Base-by-base conservation (phyloP, 1,284 basidiomycete species). In the Gomphus bonarii region DNA sequence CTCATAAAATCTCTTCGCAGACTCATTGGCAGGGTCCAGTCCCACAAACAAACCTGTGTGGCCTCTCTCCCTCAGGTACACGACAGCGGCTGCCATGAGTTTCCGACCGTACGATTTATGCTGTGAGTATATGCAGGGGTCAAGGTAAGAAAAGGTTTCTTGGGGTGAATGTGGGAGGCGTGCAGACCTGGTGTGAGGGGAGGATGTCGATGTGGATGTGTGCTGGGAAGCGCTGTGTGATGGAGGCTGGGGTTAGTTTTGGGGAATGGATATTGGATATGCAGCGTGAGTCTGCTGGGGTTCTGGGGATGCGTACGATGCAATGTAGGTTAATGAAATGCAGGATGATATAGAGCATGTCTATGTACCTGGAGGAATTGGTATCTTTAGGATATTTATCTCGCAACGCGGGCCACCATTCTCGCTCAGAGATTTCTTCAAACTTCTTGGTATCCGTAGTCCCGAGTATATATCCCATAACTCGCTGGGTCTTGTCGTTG, bases 131-230 rank as follows among this genome's bases (percentile, higher is more conserved):
- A 25, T 25, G 20, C 12, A 48, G 25, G 22, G 48, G 43, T 53
- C 11, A 31, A 14, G 12, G 33, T 35, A n/a, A 40, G 52, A 31
- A 12, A 11, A 12, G 38, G 4, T n/a, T 30, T 28, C 18, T 2
- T 14, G n/a, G 12, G 10, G 25, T 42, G 38, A 51, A 10, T 12
- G 11, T 28, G 20, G 9, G 30, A 10, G 11, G 31, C 3, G 40
- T 52, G 52, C 40, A 9, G 20, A 58, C 57, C 59, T 82, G 82
- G 66, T 81, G 78, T 54, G 70, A 71, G 16, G 79, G 74, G 58
- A 86, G 64, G 55, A 86, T 77, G 62, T 87, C 73, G 66, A 86
- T 82, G 65, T 86, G 84, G 63, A 86, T 63, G 67, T 85, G 83
- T 10, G 82, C 83, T 11, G 79, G 75, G 14, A 81, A 77, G 64